Base-by-base conservation (phyloP, 345 rosid species). In the Hypericum perforatum region DNA sequence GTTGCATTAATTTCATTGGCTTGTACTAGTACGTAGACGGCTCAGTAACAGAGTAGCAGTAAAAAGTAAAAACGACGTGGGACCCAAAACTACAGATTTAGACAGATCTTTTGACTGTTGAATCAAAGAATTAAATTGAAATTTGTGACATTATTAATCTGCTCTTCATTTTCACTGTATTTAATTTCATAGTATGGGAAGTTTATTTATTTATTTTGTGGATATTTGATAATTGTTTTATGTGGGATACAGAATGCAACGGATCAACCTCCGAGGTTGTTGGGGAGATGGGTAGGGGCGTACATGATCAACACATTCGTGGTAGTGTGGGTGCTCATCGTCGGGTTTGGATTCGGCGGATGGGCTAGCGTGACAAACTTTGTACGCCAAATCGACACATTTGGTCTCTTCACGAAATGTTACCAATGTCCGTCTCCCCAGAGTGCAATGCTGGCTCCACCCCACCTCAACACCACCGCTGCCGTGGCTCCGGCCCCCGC, bases 321-420 rank as follows among this genome's bases (percentile, higher is more conserved):
- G n/a, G 94, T 88, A 6, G 94, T 84, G 37, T 92, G 98, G 98
- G 98, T 92, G 6, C 63, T 83, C 0, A 69, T 92, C 16, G 90
- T 92, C 9, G 98, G 98, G 49, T 92, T 92, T 15, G 98, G 96
- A 54, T 92, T 92, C 8, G 96, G 98, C 51, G 98, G 98, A 5
- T 88, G 98, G 98, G 96, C 96, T 0, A 88, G 98, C 57, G 38
- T 88, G 81, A 71, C 63, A 22, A 92, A 92, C 46, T 92, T 92
- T 69, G 61, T 88, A 15, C 94, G 80, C 79, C 98, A 88, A 56
- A 88, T 92, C 5, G 96, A 92, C 69, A 92, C 98, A 2, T 92
- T 92, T 39, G 98, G 98, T 3, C 79, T 88, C 39, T 92, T 92
- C 68, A 88, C 96, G 8, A 92, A 85, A 64, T 92, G 98, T 36